These are phyloP conservation scores for Salix udensis DNA, from an alignment of 345 rosid species.

Conservation along the genomic window DNA sequence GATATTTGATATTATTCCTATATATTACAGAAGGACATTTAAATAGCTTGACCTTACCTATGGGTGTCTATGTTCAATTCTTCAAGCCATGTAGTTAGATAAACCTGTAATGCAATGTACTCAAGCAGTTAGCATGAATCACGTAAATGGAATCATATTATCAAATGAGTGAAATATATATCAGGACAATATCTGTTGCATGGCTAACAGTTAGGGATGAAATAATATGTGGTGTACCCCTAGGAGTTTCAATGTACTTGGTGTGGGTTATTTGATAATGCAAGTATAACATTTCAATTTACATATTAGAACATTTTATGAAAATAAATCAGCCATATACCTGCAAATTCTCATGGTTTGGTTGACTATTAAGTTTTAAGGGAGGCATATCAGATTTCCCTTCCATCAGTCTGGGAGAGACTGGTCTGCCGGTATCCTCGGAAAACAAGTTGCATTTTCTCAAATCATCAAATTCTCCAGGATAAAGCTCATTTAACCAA, in stretches of 20 bases:
- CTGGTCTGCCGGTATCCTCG: constrained; percentile 40
- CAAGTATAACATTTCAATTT: neutral
- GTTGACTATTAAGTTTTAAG: constrained; percentile 31
- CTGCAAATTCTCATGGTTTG: constrained; percentile 55
- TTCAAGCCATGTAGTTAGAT: constrained; percentile 77
- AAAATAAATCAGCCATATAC: constrained; percentile 22
- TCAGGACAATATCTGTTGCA: neutral
- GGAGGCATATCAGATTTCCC: constrained; percentile 26
- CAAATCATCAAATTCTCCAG: constrained; percentile 65
- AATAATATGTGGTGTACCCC: neutral
- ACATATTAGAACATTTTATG: neutral
- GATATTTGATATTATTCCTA: neutral
- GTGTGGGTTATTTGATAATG: neutral
- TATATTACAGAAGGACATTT: neutral
- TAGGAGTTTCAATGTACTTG: neutral
- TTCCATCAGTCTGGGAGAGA: constrained; percentile 47
- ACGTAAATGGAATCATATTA: neutral
- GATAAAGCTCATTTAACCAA: constrained; percentile 74
- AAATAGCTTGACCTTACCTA: constrained; percentile 40
- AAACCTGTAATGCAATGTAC: constrained; percentile 40
- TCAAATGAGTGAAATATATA: neutral
- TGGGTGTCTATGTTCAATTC: constrained; percentile 56
- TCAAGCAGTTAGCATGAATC: neutral
- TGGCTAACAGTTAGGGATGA: neutral
- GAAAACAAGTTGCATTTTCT: constrained; percentile 47